Evolutionary conservation across 2,329 filamentous ascomycete genomes (phyloP), one percentile per base, ranked within the genome.

Genomic region (Aspergillus ruber): DNA sequence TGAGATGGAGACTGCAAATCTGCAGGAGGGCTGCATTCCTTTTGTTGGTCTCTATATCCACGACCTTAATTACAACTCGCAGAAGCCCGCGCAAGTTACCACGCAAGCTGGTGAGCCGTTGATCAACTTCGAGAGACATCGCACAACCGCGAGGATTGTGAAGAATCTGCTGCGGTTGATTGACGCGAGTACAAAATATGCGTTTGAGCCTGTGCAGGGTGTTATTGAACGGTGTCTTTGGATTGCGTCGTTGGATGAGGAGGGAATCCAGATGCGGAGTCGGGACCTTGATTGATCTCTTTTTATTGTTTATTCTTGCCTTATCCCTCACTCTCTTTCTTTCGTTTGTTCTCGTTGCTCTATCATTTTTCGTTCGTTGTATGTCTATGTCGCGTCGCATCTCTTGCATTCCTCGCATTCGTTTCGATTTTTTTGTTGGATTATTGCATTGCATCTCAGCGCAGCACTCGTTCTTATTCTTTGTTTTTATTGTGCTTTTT

Each of bases 1-100:
- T 7, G 82, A 84, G 59, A 85, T 85, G 81, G 82, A 84, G 61
- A 76, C 74, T 7, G 73, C 74, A 17, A 74, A 74, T 50, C 64
- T 76, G 9, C 79, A 81, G 41, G 75, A 80, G 33, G 81, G 81
- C 27, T 84, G 82, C 58, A 82, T 85, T 56, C 82, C 82, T 3
- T 84, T 85, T 62, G 79, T 85, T 53, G 81, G 76, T 78, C 72
- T 84, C 29, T 85, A 84, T 62, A 81, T 82, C 4, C 81, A 83
- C 53, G 82, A 85, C 58, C 70, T 85, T 47, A 83, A 82, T 43
- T 84, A 83, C 67, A 85, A 84, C 60, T 77, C 81, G 0, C 81
- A 84, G 63, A 84, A 84, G 57, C 81, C 82, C 0, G 74, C 79
- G 1, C 76, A 79, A 53, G 73, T 84, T 39, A 69, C 72, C 10